A percentile compares a stretch with the other conserved stretches of the same genome.
Conservation (phyloP, 73 alveolate species). For the Symbiodinium natans region DNA sequence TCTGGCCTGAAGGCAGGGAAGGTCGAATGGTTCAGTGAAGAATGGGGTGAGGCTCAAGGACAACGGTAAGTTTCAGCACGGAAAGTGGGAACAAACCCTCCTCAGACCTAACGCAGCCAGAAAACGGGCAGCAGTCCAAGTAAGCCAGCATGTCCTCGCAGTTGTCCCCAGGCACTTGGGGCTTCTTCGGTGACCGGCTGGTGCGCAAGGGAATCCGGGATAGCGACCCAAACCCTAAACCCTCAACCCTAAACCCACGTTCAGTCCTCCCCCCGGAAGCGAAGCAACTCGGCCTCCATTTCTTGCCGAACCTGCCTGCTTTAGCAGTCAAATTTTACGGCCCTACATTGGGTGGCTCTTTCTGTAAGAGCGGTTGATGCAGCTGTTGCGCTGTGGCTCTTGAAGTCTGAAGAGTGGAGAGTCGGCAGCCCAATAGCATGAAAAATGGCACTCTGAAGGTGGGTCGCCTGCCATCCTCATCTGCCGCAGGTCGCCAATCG, state of each 20-base stretch:
- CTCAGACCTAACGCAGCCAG: too few species aligned
- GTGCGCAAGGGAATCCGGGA: too few species aligned
- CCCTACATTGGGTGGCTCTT: too few species aligned
- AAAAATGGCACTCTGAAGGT: too few species aligned
- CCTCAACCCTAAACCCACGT: too few species aligned
- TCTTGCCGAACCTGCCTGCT: background rate
- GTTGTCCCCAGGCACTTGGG: background rate
- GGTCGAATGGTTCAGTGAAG: background rate
- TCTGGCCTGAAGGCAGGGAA: constrained; percentile 30
- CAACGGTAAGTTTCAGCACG: background rate
- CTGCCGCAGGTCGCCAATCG: constrained; percentile 51
- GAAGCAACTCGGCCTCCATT: constrained; percentile 60
- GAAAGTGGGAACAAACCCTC: too few species aligned
- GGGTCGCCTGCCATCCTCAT: background rate
- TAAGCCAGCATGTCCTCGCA: constrained; percentile 38
- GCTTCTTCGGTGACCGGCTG: background rate
- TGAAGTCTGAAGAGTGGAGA: too few species aligned
- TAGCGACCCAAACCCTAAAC: too few species aligned
- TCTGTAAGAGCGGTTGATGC: too few species aligned
- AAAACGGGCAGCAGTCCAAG: constrained; percentile 82
- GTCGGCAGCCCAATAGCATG: too few species aligned
- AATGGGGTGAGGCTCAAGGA: background rate
- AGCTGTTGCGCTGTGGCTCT: too few species aligned
- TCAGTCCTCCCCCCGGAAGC: constrained; percentile 43
- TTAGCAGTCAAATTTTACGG: too few species aligned